A percentile compares a stretch with the other conserved stretches of the same genome.
phyloP scores from a whole-genome alignment of 345 rosid species.

The Rhodamnia rubescens region DNA sequence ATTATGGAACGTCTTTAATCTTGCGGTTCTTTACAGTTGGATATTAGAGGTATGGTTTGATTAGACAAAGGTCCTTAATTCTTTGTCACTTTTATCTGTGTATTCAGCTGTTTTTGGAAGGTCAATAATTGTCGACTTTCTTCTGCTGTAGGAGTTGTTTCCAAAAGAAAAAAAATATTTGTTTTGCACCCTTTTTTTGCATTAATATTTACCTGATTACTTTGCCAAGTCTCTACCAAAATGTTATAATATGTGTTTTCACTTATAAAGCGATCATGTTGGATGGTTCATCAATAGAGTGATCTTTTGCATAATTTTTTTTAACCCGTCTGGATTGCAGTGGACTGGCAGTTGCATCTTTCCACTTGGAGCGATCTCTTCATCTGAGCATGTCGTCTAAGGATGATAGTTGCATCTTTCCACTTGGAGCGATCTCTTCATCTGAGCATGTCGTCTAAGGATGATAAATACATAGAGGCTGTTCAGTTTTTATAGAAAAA shows the following conservation, averaged over 20 bases:
- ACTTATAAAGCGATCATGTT: background rate
- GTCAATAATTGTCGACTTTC: no score
- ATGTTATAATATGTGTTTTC: background rate
- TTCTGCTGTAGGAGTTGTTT: background rate
- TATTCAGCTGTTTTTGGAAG: no score
- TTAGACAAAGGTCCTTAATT: background rate
- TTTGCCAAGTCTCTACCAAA: background rate
- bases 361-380: background rate
- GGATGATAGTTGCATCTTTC: background rate
- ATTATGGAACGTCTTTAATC: no score
- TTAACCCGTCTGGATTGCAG: background rate
- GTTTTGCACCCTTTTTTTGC: background rate
- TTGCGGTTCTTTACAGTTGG: background rate
- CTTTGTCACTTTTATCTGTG: background rate
- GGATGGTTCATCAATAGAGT: background rate
- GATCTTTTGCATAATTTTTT: background rate
- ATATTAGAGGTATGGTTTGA: background rate
- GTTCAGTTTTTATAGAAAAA: background rate
- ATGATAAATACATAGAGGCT: background rate
- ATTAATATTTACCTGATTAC: background rate
- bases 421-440: background rate
- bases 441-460: background rate
- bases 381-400: background rate
- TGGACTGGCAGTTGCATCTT: background rate
- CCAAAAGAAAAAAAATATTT: background rate